Evolutionary conservation across 164 flowering plant species (phyloP).

Genomic region (Taxillus chinensis): DNA sequence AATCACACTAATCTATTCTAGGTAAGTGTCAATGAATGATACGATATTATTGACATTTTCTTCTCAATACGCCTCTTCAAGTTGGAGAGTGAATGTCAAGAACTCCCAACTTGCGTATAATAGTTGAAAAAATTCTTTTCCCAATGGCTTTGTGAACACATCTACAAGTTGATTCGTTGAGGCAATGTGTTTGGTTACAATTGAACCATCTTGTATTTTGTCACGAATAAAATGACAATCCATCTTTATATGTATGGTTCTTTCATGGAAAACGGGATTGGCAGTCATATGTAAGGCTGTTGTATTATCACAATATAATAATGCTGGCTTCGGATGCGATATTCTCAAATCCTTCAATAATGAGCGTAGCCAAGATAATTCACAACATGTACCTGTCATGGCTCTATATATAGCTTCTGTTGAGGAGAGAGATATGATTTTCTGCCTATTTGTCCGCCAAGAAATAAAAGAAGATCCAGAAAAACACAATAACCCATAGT

Average conservation of each 20-base stretch:
- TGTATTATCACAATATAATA: not conserved
- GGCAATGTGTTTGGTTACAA: not conserved
- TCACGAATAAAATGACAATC: not conserved
- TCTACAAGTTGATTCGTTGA: conserved; percentile 4
- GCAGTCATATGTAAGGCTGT: too few species aligned
- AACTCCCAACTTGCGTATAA: not conserved
- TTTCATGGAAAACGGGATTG: not conserved
- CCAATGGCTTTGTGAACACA: conserved; percentile 4
- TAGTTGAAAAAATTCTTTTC: not conserved
- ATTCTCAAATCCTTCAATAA: conserved; percentile 6
- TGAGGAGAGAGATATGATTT: conserved; percentile 8
- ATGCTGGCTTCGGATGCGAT: not conserved
- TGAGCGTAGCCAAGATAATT: conserved; percentile 5
- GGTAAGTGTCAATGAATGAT: too few species aligned
- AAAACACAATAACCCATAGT: too few species aligned
- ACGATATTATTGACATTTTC: too few species aligned
- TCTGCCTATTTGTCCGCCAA: conserved; percentile 9
- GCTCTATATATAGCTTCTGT: conserved; percentile 13
- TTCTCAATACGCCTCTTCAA: too few species aligned
- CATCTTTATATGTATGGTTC: conserved; percentile 6
- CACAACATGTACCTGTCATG: conserved; percentile 8
- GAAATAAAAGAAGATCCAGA: not conserved
- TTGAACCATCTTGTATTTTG: conserved; percentile 5
- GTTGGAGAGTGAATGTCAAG: too few species aligned
- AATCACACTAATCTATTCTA: too few species aligned